Conservation (phyloP, 345 rosid genomes). For the Lepidium didymum region DNA sequence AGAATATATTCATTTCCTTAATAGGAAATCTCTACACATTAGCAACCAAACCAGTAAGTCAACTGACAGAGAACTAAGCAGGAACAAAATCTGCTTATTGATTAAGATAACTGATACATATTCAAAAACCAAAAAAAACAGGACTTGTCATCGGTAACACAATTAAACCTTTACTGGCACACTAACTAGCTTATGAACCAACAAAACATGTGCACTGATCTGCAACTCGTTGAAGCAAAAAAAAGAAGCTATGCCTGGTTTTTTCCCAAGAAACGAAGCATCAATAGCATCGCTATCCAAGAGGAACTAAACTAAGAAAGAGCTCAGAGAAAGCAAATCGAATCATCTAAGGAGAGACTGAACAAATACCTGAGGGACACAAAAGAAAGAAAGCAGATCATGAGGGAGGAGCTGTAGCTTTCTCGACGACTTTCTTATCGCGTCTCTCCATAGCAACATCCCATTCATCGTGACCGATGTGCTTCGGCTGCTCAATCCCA, state of each 20-base stretch:
- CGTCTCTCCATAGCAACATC: constrained; percentile 94
- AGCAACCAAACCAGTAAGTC: neutral
- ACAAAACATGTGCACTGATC: neutral
- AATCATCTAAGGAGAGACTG: neutral
- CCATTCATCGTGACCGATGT: constrained; percentile 89
- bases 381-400: constrained; percentile 20
- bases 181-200: neutral
- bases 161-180: neutral
- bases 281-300: neutral
- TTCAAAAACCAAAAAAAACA: neutral
- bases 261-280: neutral
- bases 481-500: constrained; percentile 60
- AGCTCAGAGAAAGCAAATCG: neutral
- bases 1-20: neutral
- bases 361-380: constrained; percentile 5
- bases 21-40: neutral
- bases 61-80: neutral
- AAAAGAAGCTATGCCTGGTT: neutral
- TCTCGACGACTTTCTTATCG: constrained; percentile 76
- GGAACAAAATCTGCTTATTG: neutral
- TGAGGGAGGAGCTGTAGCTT: constrained; percentile 37
- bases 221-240: neutral
- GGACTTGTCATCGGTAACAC: neutral
- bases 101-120: neutral
- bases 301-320: neutral